A percentile compares a stretch with the other conserved stretches of the same genome.
Evolutionary conservation across 2,329 filamentous ascomycete genomes (phyloP).

Genomic region (Apiospora arundinis): DNA sequence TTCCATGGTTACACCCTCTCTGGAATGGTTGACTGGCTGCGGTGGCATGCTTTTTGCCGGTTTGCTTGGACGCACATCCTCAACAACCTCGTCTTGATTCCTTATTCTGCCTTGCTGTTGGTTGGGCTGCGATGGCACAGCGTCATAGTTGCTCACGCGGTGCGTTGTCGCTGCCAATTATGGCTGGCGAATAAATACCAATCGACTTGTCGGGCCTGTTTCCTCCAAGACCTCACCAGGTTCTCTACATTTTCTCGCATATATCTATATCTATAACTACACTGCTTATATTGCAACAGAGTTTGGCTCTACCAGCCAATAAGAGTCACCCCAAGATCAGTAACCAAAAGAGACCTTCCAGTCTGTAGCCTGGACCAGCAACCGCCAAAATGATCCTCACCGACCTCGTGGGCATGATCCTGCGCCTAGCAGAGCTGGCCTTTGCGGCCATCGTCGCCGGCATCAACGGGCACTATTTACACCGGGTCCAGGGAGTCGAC

Average conservation of each 20-base stretch:
- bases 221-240: not conserved
- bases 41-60: not conserved
- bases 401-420: conserved; percentile 60
- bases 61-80: not conserved
- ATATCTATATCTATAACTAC: not conserved
- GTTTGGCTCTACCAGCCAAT: not conserved
- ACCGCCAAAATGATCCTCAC: conserved; percentile 55
- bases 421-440: conserved; percentile 68
- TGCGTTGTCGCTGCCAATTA: not conserved
- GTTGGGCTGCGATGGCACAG: not conserved
- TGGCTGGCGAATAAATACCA: conserved; percentile 15
- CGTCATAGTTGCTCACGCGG: conserved; percentile 1
- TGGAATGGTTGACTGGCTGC: conserved; percentile 2
- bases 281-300: too few species aligned
- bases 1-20: not conserved
- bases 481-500: conserved; percentile 50
- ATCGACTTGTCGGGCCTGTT: not conserved
- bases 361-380: too few species aligned
- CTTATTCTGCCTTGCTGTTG: conserved; percentile 5
- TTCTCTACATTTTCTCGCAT: not conserved
- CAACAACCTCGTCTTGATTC: not conserved
- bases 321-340: not conserved
- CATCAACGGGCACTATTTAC: conserved; percentile 71
- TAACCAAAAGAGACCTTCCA: not conserved
- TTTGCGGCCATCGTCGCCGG: conserved; percentile 77